These are phyloP conservation scores for Sporisorium exsertum DNA, from an alignment of 1,284 basidiomycete species.

Conservation along the genomic window DNA sequence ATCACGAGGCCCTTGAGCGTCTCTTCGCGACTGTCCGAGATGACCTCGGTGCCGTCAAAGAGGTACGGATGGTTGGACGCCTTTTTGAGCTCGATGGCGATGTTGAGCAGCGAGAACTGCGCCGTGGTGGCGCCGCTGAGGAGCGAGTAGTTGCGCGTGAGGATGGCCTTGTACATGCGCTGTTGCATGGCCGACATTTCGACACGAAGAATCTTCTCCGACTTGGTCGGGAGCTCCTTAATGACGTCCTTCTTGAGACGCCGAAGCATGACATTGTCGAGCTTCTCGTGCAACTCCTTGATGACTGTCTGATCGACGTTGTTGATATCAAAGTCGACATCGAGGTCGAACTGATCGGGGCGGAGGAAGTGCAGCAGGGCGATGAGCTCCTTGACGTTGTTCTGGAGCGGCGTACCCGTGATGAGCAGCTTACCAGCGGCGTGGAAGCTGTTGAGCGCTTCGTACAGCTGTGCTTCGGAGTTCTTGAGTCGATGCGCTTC, in stretches of 20 bases:
- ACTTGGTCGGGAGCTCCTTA: constrained; percentile 95
- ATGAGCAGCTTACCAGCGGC: constrained; percentile 93
- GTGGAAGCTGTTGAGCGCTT: constrained; percentile 88
- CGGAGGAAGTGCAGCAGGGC: constrained; percentile 99
- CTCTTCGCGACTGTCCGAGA: constrained; percentile 81
- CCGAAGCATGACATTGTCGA: constrained; percentile 93
- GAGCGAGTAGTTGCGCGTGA: constrained; percentile 94
- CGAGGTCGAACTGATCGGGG: constrained; percentile 90
- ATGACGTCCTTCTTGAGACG: constrained; percentile 97
- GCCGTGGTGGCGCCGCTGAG: constrained; percentile 81
- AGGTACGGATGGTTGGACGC: constrained; percentile 90
- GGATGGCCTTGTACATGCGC: constrained; percentile 98
- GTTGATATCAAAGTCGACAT: constrained; percentile 88
- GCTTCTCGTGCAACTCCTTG: constrained; percentile 92
- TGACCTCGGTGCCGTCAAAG: constrained; percentile 92
- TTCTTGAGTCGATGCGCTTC: constrained; percentile 99
- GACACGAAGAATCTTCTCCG: constrained; percentile 94
- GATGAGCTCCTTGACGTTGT: constrained; percentile 97
- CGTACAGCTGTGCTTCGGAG: constrained; percentile 95
- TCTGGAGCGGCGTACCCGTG: constrained; percentile 97
- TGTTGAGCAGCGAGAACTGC: constrained; percentile 81
- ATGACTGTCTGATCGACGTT: constrained; percentile 70
- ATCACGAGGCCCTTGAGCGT: constrained; percentile 72
- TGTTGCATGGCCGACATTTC: constrained; percentile 98
- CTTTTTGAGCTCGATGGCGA: constrained; percentile 70